Conservation (phyloP, 2,329 filamentous ascomycete genomes). For the Ampelomyces quisqualis region DNA sequence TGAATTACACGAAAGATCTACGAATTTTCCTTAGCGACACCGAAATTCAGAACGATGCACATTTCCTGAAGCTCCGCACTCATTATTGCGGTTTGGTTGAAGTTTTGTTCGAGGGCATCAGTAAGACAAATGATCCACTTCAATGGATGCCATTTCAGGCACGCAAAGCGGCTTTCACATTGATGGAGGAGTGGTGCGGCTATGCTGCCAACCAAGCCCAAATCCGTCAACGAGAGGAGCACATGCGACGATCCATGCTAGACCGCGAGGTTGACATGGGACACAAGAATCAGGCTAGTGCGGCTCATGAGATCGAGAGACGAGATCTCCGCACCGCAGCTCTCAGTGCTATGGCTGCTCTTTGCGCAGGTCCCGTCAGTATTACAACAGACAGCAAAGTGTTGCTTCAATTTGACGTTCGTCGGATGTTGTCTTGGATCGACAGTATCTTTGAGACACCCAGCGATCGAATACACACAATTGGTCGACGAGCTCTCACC, state of each 20-base stretch:
- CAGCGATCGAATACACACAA: conserved; percentile 88
- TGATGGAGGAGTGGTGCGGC: conserved; percentile 99
- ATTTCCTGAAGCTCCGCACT: conserved; percentile 85
- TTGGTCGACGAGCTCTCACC: conserved; percentile 81
- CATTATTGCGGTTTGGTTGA: conserved; percentile 96
- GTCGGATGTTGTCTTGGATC: conserved; percentile 92
- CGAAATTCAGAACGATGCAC: conserved; percentile 91
- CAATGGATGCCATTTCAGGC: conserved; percentile 98
- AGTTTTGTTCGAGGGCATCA: conserved; percentile 88
- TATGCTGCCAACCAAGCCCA: conserved; percentile 89
- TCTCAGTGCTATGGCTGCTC: conserved; percentile 89
- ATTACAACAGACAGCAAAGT: conserved; percentile 85
- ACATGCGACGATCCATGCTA: conserved; percentile 81
- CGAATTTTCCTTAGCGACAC: conserved; percentile 93
- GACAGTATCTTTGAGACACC: conserved; percentile 90
- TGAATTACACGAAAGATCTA: conserved; percentile 86
- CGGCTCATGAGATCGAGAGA: conserved; percentile 96
- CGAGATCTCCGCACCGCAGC: conserved; percentile 86
- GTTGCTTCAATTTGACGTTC: conserved; percentile 87
- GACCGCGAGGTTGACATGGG: conserved; percentile 71
- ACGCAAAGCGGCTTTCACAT: conserved; percentile 86
- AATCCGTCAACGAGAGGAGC: conserved; percentile 78
- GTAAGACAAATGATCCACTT: conserved; percentile 77
- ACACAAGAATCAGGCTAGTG: conserved; percentile 76
- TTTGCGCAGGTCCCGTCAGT: conserved; percentile 81